Conservation (phyloP, 805 yeast genomes). For the Wickerhamomyces chambardii region DNA sequence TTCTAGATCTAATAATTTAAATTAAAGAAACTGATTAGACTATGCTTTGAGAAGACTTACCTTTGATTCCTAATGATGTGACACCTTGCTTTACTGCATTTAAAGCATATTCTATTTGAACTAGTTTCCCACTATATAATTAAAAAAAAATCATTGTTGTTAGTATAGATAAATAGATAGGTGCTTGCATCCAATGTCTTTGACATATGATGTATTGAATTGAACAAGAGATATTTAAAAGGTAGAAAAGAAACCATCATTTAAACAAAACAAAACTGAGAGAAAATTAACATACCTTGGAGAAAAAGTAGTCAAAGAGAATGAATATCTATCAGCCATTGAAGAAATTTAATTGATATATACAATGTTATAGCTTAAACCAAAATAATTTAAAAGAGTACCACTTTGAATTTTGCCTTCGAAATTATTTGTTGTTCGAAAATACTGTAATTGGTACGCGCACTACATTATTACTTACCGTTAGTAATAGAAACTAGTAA, state of each 20-base stretch:
- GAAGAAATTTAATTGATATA: background rate
- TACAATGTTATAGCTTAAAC: too few species aligned
- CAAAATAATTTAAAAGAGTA: too few species aligned
- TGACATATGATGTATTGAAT: too few species aligned
- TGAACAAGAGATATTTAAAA: too few species aligned
- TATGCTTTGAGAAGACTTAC: constrained; percentile 15
- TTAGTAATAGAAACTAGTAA: too few species aligned
- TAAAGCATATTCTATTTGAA: constrained; percentile 95
- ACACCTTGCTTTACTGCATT: constrained; percentile 98
- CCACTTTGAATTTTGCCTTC: constrained; percentile 8
- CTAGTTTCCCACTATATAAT: constrained; percentile 78
- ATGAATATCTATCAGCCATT: constrained; percentile 98
- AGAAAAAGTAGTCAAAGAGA: constrained; percentile 94
- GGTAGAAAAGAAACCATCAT: too few species aligned
- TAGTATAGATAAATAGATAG: background rate
- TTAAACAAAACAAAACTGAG: background rate
- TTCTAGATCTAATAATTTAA: too few species aligned
- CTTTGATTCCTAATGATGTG: constrained; percentile 84
- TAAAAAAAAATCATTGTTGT: background rate
- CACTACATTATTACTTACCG: too few species aligned
- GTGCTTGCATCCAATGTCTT: too few species aligned
- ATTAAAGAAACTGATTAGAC: too few species aligned
- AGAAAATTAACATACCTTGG: constrained; percentile 53
- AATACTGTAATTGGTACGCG: background rate
- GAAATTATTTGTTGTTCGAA: background rate